Evolutionary conservation across 371 early-diverging fungal species (phyloP), one percentile per base, ranked within the genome.

Genomic region (Synchytrium microbalum): DNA sequence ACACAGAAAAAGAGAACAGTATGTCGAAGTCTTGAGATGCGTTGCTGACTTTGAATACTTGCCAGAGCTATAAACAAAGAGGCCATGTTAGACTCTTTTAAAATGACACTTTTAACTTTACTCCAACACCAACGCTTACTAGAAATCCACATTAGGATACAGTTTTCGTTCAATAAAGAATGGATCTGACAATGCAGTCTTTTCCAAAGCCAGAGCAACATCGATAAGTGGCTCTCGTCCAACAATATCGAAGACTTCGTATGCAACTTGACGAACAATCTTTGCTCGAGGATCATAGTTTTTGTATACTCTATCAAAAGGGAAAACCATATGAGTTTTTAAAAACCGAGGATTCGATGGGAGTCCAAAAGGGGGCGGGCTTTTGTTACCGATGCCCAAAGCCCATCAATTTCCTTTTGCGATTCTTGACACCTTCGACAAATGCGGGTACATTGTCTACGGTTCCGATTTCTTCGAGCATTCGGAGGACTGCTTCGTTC

Each of bases 121-220:
- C 61, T 72, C 67, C 62, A 75, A 75, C 23, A 73, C 67, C 13
- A 73, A 75, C 67, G 62, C 85, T 14, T 71, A 68, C 69, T 77
- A 84, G 67, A 74, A 85, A 58, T 85, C 86, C 55, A 84, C 79
- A 64, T 85, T 85, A 24, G 86, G 78, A 69, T 77, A 81, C 26
- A 85, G 72, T 52, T 75, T 73, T 25, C 86, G 70, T 64, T 78
- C 76, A 67, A 83, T 59, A 66, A 85, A 84, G 70, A 78, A 85
- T 14, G 75, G 76, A 64, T 85, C 86, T 25, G 61, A 33, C 30
- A 76, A 55, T 1, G 79, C 81, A 2, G 64, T 68, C 58, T 74
- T 66, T 60, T 84, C 84, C 53, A 86, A 70, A 32, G 65, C 80
- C 19, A 80, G 32, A 16, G 84, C 85, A 14, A 86, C 69, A 58